Percentiles rank a stretch among this genome's conserved stretches.
Conservation (phyloP, 2,329 filamentous ascomycete genomes). For the Stachybotrys elegans region DNA sequence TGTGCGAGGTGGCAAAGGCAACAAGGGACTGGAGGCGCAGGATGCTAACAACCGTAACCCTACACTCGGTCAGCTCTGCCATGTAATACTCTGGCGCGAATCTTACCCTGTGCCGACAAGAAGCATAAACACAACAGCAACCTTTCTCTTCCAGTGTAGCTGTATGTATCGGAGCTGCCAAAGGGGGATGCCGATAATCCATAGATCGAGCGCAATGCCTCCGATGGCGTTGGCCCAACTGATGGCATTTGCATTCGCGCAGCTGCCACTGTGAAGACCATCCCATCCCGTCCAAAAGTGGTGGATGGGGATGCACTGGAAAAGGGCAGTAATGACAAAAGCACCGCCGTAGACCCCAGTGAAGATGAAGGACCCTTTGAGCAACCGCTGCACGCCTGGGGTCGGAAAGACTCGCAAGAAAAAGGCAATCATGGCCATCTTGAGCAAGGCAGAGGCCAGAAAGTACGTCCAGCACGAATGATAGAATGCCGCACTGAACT, state of each 20-base stretch:
- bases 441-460: slow-evolving; percentile 26
- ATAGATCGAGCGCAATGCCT: slow-evolving; percentile 33
- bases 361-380: slow-evolving; percentile 25
- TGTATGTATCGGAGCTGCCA: slow-evolving; percentile 25
- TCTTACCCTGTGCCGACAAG: slow-evolving; percentile 30
- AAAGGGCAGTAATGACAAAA: slow-evolving; percentile 24
- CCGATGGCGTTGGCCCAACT: slow-evolving; percentile 33
- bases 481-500: slow-evolving; percentile 20
- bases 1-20: slow-evolving; percentile 12
- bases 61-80: slow-evolving; percentile 4
- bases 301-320: slow-evolving; percentile 30
- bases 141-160: slow-evolving; percentile 29
- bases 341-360: slow-evolving; percentile 19
- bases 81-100: not conserved
- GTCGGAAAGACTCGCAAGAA: slow-evolving; percentile 34
- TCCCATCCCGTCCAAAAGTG: slow-evolving; percentile 37
- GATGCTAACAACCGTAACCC: slow-evolving; percentile 19
- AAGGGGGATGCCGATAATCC: slow-evolving; percentile 33
- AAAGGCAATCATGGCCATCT: slow-evolving; percentile 34
- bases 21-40: slow-evolving; percentile 16
- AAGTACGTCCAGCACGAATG: slow-evolving; percentile 31
- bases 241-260: slow-evolving; percentile 30
- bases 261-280: slow-evolving; percentile 26
- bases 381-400: slow-evolving; percentile 17
- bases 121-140: slow-evolving; percentile 33